phyloP scores from a whole-genome alignment of 441 rosid genomes.

The Biscutella laevigata region DNA sequence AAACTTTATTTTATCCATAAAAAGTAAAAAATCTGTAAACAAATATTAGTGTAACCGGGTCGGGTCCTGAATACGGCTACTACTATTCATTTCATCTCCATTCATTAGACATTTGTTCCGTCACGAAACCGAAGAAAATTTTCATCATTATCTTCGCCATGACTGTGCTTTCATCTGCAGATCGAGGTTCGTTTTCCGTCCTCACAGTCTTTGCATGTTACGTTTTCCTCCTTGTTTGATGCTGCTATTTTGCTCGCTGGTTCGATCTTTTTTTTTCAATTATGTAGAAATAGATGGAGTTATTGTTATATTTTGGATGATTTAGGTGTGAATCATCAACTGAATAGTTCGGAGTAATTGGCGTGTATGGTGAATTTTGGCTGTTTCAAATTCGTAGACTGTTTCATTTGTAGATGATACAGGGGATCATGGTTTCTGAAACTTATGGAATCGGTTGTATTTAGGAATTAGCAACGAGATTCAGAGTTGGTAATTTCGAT shows the following conservation, averaged over 20 bases:
- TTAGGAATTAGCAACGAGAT: neutral
- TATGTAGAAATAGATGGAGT: no score
- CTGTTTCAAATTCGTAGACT: neutral
- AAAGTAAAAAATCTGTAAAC: no score
- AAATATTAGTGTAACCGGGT: no score
- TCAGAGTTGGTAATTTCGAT: neutral
- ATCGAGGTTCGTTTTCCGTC: conserved; percentile 23
- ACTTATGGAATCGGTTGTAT: neutral
- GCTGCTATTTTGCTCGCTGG: neutral
- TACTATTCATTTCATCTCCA: no score
- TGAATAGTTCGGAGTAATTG: neutral
- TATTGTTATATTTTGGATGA: neutral
- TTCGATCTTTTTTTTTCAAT: neutral
- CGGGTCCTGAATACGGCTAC: no score
- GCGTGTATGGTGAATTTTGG: neutral
- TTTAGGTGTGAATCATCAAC: neutral
- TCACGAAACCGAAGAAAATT: no score
- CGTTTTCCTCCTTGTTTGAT: neutral
- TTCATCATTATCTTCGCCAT: conserved; percentile 8
- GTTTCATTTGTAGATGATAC: conserved; percentile 1
- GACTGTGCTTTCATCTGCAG: conserved; percentile 17
- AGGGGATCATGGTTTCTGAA: neutral
- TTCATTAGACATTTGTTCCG: no score
- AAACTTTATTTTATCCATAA: no score
- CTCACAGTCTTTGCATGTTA: neutral